Conservation (phyloP, 2,329 filamentous ascomycete species). For the Claviceps africana region DNA sequence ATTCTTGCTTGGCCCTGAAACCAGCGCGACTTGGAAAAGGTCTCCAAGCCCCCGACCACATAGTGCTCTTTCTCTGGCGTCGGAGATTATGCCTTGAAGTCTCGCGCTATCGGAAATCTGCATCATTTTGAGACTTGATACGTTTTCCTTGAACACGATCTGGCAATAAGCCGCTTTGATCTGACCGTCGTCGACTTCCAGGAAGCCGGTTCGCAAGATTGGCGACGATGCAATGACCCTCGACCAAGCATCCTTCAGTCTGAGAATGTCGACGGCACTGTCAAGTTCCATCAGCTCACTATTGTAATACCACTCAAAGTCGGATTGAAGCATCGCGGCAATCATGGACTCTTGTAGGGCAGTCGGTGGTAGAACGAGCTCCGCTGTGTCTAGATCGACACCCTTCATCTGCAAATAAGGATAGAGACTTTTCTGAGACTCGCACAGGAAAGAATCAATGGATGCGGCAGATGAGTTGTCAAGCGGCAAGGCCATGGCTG, state of each 20-base stretch:
- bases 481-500: constrained; percentile 26
- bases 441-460: neutral
- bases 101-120: constrained; percentile 17
- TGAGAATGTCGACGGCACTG: constrained; percentile 36
- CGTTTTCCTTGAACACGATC: constrained; percentile 22
- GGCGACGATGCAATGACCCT: constrained; percentile 45
- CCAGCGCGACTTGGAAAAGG: constrained; percentile 37
- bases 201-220: constrained; percentile 64
- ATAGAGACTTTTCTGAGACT: constrained; percentile 17
- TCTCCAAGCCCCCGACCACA: constrained; percentile 19
- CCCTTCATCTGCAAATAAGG: constrained; percentile 21
- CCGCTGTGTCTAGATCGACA: constrained; percentile 27
- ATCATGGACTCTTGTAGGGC: constrained; percentile 80
- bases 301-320: constrained; percentile 70
- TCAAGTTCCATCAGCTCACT: constrained; percentile 58
- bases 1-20: constrained; percentile 15
- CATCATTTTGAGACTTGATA: constrained; percentile 10
- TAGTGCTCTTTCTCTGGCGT: constrained; percentile 24
- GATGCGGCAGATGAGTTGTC: neutral
- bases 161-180: constrained; percentile 39
- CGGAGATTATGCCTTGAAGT: constrained; percentile 21
- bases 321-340: constrained; percentile 63
- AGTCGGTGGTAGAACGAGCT: constrained; percentile 58
- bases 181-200: constrained; percentile 46
- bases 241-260: constrained; percentile 47